A percentile compares a stretch with the other conserved stretches of the same genome.
These are phyloP conservation scores for Dactylis glomerata DNA, from an alignment of 176 grass and related monocot genomes.

Conservation along the genomic window DNA sequence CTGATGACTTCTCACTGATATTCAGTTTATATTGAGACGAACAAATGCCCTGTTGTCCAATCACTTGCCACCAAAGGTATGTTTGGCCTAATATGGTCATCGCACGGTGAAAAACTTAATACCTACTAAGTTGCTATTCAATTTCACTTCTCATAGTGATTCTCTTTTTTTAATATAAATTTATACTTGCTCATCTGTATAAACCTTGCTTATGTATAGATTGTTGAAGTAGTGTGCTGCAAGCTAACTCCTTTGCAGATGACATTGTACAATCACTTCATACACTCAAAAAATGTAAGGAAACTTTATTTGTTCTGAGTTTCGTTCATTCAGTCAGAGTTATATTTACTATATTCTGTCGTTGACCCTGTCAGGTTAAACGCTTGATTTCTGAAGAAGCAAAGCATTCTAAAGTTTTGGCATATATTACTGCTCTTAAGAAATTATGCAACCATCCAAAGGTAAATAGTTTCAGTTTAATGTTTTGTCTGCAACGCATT, in stretches of 20 bases:
- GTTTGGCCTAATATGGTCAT: background rate
- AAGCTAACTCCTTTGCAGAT: constrained; percentile 83
- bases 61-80: constrained; percentile 98
- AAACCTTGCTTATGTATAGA: constrained; percentile 50
- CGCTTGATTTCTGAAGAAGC: constrained; percentile 69
- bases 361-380: constrained; percentile 62
- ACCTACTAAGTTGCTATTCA: background rate
- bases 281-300: constrained; percentile 98
- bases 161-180: background rate
- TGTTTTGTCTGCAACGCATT: background rate
- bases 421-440: constrained; percentile 96
- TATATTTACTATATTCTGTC: constrained; percentile 12
- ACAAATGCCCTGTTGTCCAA: constrained; percentile 93
- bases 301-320: constrained; percentile 3
- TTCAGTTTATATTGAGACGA: constrained; percentile 95
- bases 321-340: background rate
- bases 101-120: background rate
- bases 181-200: background rate
- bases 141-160: background rate
- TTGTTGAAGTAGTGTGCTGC: constrained; percentile 96
- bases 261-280: constrained; percentile 89
- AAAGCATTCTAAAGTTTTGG: constrained; percentile 88
- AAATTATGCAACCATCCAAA: constrained; percentile 99
- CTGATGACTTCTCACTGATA: constrained; percentile 41
- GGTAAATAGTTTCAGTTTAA: constrained; percentile 47